These are phyloP conservation scores for Calocera viscosa DNA, from an alignment of 768 basidiomycete species.

Conservation along the genomic window DNA sequence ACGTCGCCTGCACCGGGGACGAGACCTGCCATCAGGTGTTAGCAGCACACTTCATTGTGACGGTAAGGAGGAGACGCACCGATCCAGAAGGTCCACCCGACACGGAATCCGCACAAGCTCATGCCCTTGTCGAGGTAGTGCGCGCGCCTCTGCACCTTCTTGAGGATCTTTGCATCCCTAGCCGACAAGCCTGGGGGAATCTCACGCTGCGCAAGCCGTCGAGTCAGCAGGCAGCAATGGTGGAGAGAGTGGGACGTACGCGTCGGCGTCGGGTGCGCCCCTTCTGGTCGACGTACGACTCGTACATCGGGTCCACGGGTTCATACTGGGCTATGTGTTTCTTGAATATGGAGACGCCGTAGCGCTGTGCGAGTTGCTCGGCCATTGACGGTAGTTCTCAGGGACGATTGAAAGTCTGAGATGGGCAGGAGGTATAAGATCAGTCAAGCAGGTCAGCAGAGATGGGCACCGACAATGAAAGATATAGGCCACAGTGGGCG, in stretches of 20 bases:
- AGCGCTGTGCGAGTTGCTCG: not conserved
- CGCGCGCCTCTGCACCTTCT: slow-evolving; percentile 47
- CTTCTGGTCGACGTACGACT: slow-evolving; percentile 41
- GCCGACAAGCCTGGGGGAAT: slow-evolving; percentile 63
- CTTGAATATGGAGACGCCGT: slow-evolving; percentile 36
- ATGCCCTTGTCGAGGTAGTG: slow-evolving; percentile 85
- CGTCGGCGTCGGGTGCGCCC: slow-evolving; percentile 47
- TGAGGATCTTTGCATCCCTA: slow-evolving; percentile 62
- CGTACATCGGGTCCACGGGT: slow-evolving; percentile 57
- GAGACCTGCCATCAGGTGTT: slow-evolving; percentile 33
- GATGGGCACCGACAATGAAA: not conserved
- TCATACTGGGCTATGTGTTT: slow-evolving; percentile 52
- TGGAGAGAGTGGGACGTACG: slow-evolving; percentile 31
- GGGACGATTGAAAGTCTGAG: not conserved
- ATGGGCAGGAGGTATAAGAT: not conserved
- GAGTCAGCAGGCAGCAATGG: not conserved
- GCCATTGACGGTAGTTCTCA: not conserved
- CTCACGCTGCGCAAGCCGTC: slow-evolving; percentile 37
- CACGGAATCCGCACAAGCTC: slow-evolving; percentile 60
- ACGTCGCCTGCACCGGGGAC: slow-evolving; percentile 60
- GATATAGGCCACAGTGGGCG: not conserved
- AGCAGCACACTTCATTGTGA: slow-evolving; percentile 7
- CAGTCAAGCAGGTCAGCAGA: too few species aligned
- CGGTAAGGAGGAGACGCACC: slow-evolving; percentile 23
- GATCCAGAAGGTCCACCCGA: slow-evolving; percentile 79